Conservation (phyloP, 2,329 filamentous ascomycete species). For the Cladosporium cucumerinum region DNA sequence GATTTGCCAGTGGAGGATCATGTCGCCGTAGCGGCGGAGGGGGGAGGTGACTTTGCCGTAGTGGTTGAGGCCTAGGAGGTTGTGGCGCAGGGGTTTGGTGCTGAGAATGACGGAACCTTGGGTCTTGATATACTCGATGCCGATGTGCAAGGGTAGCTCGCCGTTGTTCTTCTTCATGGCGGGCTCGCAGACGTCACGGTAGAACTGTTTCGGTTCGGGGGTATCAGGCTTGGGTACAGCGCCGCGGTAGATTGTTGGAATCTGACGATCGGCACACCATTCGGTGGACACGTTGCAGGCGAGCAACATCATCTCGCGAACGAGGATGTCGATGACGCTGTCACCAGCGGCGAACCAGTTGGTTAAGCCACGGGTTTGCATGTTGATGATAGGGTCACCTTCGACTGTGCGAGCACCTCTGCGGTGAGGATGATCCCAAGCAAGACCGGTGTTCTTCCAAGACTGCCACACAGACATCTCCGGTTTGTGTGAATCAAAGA, state of each 20-base stretch:
- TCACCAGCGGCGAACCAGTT: constrained; percentile 30
- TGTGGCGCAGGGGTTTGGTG: constrained; percentile 49
- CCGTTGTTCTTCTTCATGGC: constrained; percentile 37
- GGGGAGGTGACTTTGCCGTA: constrained; percentile 61
- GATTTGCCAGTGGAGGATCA: constrained; percentile 63
- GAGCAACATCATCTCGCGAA: constrained; percentile 55
- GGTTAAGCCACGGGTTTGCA: constrained; percentile 32
- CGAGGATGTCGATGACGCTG: constrained; percentile 28
- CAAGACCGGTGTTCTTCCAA: constrained; percentile 32
- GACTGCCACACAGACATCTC: constrained; percentile 39
- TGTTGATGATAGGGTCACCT: constrained; percentile 46
- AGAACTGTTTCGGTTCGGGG: constrained; percentile 34
- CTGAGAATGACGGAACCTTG: constrained; percentile 44
- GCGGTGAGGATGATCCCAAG: constrained; percentile 41
- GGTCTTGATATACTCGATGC: constrained; percentile 42
- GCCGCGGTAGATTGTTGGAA: constrained; percentile 52
- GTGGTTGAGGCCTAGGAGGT: constrained; percentile 48
- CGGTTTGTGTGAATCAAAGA: constrained; percentile 30
- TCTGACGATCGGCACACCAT: constrained; percentile 51
- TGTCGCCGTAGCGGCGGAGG: constrained; percentile 58
- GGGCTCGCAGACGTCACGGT: constrained; percentile 36
- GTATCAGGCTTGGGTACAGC: constrained; percentile 29
- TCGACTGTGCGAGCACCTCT: constrained; percentile 37
- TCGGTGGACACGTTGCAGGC: constrained; percentile 50
- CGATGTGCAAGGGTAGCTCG: constrained; percentile 36